Conservation (phyloP, 169 alveolate species). For the Theileria luwenshuni region DNA sequence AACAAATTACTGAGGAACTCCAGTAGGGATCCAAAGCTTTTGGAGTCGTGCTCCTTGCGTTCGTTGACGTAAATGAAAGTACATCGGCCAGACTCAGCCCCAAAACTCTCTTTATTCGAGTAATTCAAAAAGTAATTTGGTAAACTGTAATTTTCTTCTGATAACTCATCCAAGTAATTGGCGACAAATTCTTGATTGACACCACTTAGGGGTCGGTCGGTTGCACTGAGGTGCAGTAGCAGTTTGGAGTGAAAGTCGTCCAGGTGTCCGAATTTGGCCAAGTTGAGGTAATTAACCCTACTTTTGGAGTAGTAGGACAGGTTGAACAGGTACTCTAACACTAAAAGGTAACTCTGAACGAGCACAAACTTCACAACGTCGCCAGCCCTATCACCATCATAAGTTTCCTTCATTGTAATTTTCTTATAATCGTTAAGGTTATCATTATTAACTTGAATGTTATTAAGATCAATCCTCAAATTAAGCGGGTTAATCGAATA, state of each 20-base stretch:
- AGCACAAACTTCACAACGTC: neutral
- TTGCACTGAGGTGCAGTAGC: neutral
- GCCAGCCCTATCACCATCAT: neutral
- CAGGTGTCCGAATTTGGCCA: no score
- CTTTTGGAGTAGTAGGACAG: neutral
- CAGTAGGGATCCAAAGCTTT: no score
- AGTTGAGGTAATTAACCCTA: neutral
- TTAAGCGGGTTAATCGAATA: no score
- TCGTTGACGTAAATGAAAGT: neutral
- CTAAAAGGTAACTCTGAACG: neutral
- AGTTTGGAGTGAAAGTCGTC: neutral
- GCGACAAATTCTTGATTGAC: neutral
- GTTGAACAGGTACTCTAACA: constrained; percentile 1
- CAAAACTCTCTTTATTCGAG: neutral
- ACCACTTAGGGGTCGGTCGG: neutral
- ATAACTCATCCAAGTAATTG: neutral
- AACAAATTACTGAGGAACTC: no score
- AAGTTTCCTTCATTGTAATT: neutral
- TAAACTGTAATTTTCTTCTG: neutral
- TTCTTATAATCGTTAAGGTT: neutral
- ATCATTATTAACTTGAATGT: neutral
- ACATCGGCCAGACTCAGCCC: neutral
- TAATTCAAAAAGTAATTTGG: neutral
- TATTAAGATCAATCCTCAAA: no score
- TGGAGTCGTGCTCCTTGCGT: neutral